phyloP scores from a whole-genome alignment of 73 alveolate species.

The Paramecium sonneborni region DNA sequence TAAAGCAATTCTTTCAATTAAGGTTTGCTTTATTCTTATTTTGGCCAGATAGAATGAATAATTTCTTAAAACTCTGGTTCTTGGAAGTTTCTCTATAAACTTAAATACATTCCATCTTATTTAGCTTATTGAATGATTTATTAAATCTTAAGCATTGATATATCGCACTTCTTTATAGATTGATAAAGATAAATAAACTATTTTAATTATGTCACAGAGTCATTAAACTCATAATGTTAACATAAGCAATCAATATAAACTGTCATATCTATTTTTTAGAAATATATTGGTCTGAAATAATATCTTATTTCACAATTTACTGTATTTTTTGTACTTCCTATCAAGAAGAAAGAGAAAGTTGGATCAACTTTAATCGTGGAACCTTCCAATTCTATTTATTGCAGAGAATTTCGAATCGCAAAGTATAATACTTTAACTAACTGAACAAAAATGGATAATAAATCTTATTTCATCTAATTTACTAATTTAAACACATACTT shows the following conservation, averaged over 20 bases:
- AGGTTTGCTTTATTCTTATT: background rate
- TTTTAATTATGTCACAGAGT: background rate
- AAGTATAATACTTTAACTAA: background rate
- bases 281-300: background rate
- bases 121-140: background rate
- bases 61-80: background rate
- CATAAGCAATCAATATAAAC: background rate
- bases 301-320: background rate
- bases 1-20: background rate
- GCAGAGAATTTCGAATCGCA: background rate
- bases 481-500: background rate
- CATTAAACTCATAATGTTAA: background rate
- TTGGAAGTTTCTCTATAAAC: background rate
- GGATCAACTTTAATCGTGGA: background rate
- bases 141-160: background rate
- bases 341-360: background rate
- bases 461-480: background rate
- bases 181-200: background rate
- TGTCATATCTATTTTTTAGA: background rate
- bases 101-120: background rate
- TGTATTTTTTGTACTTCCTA: background rate
- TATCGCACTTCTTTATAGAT: background rate
- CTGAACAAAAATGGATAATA: constrained; percentile 10
- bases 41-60: background rate
- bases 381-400: background rate